These are phyloP conservation scores for Pseudogymnoascus verrucosus DNA, from an alignment of 2,329 filamentous ascomycete genomes.

Conservation along the genomic window DNA sequence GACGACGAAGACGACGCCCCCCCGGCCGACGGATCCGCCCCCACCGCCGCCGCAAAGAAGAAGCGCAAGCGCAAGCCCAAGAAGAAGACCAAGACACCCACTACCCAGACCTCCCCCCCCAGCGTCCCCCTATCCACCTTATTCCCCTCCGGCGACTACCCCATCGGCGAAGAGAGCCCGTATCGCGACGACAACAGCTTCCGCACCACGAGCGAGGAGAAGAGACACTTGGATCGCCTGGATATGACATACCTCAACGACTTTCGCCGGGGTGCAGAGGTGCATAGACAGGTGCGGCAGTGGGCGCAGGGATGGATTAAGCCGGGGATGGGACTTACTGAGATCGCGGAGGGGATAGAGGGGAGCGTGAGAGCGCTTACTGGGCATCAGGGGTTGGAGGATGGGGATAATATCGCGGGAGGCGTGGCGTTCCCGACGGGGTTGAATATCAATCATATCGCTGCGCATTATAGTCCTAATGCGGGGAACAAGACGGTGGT, in stretches of 20 bases:
- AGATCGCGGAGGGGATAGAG: constrained; percentile 84
- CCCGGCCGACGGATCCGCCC: constrained; percentile 31
- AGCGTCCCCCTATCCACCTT: constrained; percentile 65
- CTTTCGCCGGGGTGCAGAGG: constrained; percentile 77
- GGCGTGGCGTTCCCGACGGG: constrained; percentile 86
- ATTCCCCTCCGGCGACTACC: constrained; percentile 65
- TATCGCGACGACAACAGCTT: constrained; percentile 71
- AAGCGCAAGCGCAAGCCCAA: constrained; percentile 82
- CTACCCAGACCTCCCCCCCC: constrained; percentile 68
- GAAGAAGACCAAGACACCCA: constrained; percentile 58
- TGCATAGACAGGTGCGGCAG: constrained; percentile 80
- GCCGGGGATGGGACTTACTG: constrained; percentile 70
- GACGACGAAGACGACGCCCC: constrained; percentile 39
- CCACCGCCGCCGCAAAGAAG: constrained; percentile 42
- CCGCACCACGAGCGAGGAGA: constrained; percentile 77
- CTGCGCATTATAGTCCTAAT: constrained; percentile 82
- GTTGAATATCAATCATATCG: constrained; percentile 75
- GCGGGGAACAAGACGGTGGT: constrained; percentile 71
- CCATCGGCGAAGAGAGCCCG: constrained; percentile 69
- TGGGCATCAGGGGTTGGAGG: constrained; percentile 66
- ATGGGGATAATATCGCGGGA: constrained; percentile 69
- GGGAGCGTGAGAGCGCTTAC: constrained; percentile 69
- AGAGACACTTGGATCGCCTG: constrained; percentile 72
- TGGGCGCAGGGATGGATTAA: constrained; percentile 75
- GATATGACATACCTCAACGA: constrained; percentile 72